Percentiles rank a stretch among this genome's conserved stretches.
Evolutionary conservation across 164 flowering plant genomes (phyloP).

Genomic region (Platanus orientalis): DNA sequence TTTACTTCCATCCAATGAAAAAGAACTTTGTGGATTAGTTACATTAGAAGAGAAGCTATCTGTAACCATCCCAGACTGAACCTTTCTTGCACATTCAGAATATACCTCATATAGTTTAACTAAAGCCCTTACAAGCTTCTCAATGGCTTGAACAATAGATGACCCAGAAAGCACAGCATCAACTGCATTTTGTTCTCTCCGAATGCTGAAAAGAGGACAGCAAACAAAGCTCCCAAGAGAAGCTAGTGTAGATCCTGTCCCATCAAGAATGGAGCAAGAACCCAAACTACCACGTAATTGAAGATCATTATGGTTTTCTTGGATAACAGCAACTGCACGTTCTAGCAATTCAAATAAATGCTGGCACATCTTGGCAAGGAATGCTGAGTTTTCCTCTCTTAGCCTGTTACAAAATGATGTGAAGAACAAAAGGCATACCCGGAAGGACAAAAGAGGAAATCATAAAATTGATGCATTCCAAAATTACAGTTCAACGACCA

Average conservation of each 20-base stretch:
- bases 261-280: constrained; percentile 27
- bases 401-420: constrained; percentile 38
- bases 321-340: constrained; percentile 36
- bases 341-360: constrained; percentile 44
- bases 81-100: constrained; percentile 21
- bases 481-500: background rate
- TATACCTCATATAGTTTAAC: constrained; percentile 43
- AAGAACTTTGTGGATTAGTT: constrained; percentile 22
- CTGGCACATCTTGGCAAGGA: constrained; percentile 36
- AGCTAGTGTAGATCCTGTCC: constrained; percentile 24
- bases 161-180: constrained; percentile 24
- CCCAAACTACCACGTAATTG: constrained; percentile 31
- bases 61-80: constrained; percentile 25
- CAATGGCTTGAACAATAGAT: constrained; percentile 35
- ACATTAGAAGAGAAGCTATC: constrained; percentile 23
- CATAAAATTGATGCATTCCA: background rate
- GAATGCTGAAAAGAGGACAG: constrained; percentile 44
- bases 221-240: constrained; percentile 47
- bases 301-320: constrained; percentile 33
- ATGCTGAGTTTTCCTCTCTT: constrained; percentile 39
- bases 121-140: constrained; percentile 58
- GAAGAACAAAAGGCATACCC: background rate
- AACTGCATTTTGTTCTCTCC: constrained; percentile 25
- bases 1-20: constrained; percentile 16
- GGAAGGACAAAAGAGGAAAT: background rate